Base-by-base conservation (phyloP, 495 filamentous ascomycete genomes). In the Sabuloglossum arenarium region DNA sequence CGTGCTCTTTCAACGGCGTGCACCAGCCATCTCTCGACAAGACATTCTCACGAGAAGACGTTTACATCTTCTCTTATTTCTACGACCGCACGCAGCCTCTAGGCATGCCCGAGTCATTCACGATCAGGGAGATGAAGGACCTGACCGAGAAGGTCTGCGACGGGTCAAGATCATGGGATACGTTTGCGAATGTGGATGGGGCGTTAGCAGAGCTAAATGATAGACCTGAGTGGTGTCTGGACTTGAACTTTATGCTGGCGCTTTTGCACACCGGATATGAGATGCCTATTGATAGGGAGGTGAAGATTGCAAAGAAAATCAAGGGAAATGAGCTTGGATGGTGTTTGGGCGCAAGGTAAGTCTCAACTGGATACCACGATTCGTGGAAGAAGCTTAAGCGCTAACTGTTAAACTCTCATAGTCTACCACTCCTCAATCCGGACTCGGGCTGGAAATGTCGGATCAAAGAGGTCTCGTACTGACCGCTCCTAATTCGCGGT, bases 261-360 rank as follows among this genome's bases (percentile, higher is more conserved):
- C 71, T 98, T 53, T 70, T 96, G 58, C 89, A 96, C 67, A 96
- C 88, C 0, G 91, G 91, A 21, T 98, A 98, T 67, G 91, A 95
- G 61, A 97, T 98, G 88, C 89, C 89, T 5, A 76, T 97, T 63
- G 86, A 91, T 57, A 79, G 91, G 23, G 90, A 97, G 70, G 88
- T 98, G 55, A 86, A 84, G 74, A 93, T 95, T 61, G 91, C 91
- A 29, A 97, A 98, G 84, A 90, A 95, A 77, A 91, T 97, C 62
- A 90, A 90, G 74, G 81, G 80, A 32, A 95, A 95, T 68, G 93
- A 98, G 74, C 70, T 98, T 57, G 91, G 91, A 51, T 98, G 91
- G 91, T 96, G 89, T 71, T 72, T 98, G 67, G 91, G 91, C 62
- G 91, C 91, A 58, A 96, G 87, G 86, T 89, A 76, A 70, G 79